Evolutionary conservation across 768 basidiomycete species (phyloP), one percentile per base, ranked within the genome.

Genomic region (Collybia sordida): DNA sequence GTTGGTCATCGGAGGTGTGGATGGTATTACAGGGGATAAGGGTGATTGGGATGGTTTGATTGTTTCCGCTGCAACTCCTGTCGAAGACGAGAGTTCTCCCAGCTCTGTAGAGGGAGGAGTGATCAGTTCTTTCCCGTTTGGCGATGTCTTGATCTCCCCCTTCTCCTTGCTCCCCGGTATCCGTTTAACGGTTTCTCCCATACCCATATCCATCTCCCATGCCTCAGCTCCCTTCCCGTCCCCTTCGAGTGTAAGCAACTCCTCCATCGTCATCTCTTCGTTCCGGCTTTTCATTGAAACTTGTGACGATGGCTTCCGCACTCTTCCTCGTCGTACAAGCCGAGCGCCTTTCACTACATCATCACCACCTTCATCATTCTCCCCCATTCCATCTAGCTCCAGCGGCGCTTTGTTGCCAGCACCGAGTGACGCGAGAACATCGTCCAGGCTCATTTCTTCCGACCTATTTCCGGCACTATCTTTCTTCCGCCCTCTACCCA

Each of bases 191-290:
- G 57, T 59, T 14, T 17, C 42, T 25, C 35, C 47, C 8, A 25
- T 37, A 9, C 18, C 51, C 31, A 49, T 27, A 24, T 52, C 48
- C 17, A 59, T n/a, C 36, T 47, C 47, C 57, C 50, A 54, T 5
- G 57, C 57, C 6, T 52, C 50, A 1, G 50, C 47, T 12, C 54
- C 55, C 25, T 11, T 38, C 24, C 38, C 42, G 7, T 41, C 48
- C 15, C 31, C 28, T 25, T 58, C 46, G 1, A 57, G 38, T 7
- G 46, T 46, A 27, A 59, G 47, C 8, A 59, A 51, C 40, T 54
- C 58, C 27, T 54, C 53, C n/a, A 60, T 45, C n/a, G 41, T 60
- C 38, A 58, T 9, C 46, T 60, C 56, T 7, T 54, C 52, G 23
- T 56, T 41, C 2, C 50, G 40, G 19, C 40, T 15, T 9, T 17